Base-by-base conservation (phyloP, 176 grass and related monocot genomes). In the Zizania latifolia region DNA sequence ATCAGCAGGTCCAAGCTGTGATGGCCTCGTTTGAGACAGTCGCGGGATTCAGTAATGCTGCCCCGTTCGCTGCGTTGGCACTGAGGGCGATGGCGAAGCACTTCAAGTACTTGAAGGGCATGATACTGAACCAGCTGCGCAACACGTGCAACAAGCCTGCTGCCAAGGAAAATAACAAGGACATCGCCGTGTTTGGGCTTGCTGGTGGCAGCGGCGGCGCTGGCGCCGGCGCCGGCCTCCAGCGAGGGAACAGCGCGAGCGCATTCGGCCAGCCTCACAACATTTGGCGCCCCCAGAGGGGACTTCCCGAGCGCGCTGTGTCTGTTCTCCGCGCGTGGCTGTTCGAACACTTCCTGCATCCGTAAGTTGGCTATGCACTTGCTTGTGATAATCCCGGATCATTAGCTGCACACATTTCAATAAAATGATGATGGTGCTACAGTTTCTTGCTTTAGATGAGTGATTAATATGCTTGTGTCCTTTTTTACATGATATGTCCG, bases 271-370 rank as follows among this genome's bases (percentile, higher is more conserved):
- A 92, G 76, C 87, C 85, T 19, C 87, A 95, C 29, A 88, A 84
- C 80, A 80, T 99, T 35, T 99, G 96, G 96, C 84, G 96, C 12
- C 92, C 96, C 26, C 96, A 99, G 62, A 86, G 96, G 32, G 96
- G 96, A 4, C 92, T 99, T 23, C 96, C 96, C 0, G 96, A 99
- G 65, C 96, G 92, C 8, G 89, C 96, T 0, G 96, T 99, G 31
- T 83, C 89, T 10, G 87, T 99, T 39, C 89, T 99, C 48, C 89
- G 96, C 2, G 82, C 92, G 21, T 99, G 96, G 96, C 74, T 99
- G 0, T 99, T 99, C 35, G 92, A 99, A 45, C 96, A 99, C 73
- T 99, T 95, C 77, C 71, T 99, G 85, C 96, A 99, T 28, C 96
- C 96, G 92, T 99, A 79, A 95, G 96, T 86, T 2, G 12, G 38